Base-by-base conservation (phyloP, 2,329 filamentous ascomycete genomes). In the Penicillium palitans region DNA sequence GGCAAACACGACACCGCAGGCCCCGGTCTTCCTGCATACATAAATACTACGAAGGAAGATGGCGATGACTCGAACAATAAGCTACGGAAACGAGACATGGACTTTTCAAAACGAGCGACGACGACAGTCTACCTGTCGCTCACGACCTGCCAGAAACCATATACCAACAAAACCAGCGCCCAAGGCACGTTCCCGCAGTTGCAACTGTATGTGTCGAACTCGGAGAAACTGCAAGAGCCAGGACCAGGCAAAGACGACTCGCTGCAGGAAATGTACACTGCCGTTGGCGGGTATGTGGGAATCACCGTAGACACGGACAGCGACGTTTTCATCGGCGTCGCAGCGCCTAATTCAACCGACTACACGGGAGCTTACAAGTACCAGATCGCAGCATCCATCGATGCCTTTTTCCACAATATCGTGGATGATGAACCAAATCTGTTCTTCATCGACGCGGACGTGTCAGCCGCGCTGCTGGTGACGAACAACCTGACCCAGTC, bases 381-480 rank as follows among this genome's bases (percentile, higher is more conserved):
- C 66, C 83, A 96, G 67, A 78, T 99, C 24, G 91, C 91, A 1
- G 90, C 85, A 6, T 97, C 93, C 1, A 86, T 88, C n/a, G 89
- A 96, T 66, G 83, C 79, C 1, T 89, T 83, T 60, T 97, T 90
- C 71, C 89, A 96, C 75, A 81, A 77, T 37, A 79, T 85, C 63
- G 75, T 82, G 61, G 72, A 78, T 13, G 68, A 73, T 1, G 71
- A 79, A 21, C 78, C 84, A 0, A 84, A 88, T 62, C 80, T 97
- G 8, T 84, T 87, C 66, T 89, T 93, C 76, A 86, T 97, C 52
- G 95, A 98, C 70, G 91, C 90, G 25, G 95, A 98, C 73, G 87
- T 85, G 44, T 83, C 82, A 31, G 88, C 91, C 2, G 90, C 91
- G 2, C 80, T 99, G 27, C 81, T 99, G 42, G 87, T 90, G 45